Percentiles rank a stretch among this genome's conserved stretches.
Conservation (phyloP, 2,329 filamentous ascomycete species). For the Dothistroma pini region DNA sequence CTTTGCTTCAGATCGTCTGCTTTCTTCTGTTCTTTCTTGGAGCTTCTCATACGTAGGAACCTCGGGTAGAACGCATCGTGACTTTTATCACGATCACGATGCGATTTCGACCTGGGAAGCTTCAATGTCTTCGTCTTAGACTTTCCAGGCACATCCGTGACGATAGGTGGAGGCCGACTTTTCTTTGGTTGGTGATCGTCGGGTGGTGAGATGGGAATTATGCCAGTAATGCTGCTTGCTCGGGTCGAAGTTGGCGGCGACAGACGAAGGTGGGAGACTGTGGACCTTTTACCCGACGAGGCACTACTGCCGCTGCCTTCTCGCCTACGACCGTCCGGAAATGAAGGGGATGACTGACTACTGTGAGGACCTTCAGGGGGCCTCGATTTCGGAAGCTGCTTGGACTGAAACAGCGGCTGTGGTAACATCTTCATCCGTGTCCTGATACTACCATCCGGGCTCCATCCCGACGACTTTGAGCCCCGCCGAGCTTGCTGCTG, state of each 20-base stretch:
- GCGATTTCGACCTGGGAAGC: not conserved
- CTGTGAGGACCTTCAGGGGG: not conserved
- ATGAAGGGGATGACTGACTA: conserved; percentile 2
- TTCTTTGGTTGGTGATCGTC: not conserved
- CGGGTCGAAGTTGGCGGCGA: conserved; percentile 15
- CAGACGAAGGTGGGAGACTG: conserved; percentile 22
- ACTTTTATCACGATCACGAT: conserved; percentile 9
- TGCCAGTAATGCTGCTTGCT: conserved; percentile 27
- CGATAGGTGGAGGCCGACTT: not conserved
- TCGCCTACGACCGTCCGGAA: conserved; percentile 1
- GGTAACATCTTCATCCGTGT: conserved; percentile 34
- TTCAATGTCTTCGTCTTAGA: not conserved
- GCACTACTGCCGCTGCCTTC: conserved; percentile 4
- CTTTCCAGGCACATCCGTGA: not conserved
- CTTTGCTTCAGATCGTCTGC: not conserved
- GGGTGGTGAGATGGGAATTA: conserved; percentile 35
- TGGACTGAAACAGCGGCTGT: conserved; percentile 30
- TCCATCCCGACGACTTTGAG: conserved; percentile 9
- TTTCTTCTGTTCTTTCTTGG: conserved; percentile 14
- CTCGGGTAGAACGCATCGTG: conserved; percentile 24
- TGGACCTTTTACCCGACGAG: conserved; percentile 10
- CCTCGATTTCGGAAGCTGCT: conserved; percentile 8
- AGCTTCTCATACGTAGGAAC: conserved; percentile 21
- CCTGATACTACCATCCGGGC: conserved; percentile 24
- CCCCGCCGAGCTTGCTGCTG: conserved; percentile 19